These are phyloP conservation scores for Lactarius hengduanensis DNA, from an alignment of 768 basidiomycete genomes.

Conservation along the genomic window DNA sequence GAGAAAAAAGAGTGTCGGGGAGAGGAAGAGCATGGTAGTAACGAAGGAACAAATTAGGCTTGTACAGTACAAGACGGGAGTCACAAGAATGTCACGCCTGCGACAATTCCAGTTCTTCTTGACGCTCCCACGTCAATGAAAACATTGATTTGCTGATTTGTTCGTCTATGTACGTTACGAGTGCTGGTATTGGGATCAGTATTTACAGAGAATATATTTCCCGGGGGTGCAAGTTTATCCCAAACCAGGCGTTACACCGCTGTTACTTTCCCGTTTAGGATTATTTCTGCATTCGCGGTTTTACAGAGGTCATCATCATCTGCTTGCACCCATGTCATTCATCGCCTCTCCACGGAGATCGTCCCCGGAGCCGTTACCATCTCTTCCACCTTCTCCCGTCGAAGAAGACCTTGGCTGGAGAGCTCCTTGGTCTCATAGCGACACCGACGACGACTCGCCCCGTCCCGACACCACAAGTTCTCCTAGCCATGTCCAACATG, in stretches of 20 bases:
- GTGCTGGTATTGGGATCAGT: too few relatives aligned
- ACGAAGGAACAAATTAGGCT: not conserved
- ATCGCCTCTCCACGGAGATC: slow-evolving; percentile 5
- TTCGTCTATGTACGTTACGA: too few relatives aligned
- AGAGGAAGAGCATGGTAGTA: slow-evolving; percentile 34
- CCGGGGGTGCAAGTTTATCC: too few relatives aligned
- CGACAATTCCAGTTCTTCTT: too few relatives aligned
- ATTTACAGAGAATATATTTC: too few relatives aligned
- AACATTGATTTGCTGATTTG: too few relatives aligned
- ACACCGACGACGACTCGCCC: not conserved
- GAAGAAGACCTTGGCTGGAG: slow-evolving; percentile 26
- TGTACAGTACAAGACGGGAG: not conserved
- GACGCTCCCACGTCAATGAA: too few relatives aligned
- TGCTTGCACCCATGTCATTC: slow-evolving; percentile 13
- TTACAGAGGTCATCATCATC: not conserved
- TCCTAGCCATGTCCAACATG: not conserved
- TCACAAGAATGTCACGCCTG: not conserved
- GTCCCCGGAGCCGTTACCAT: slow-evolving; percentile 4
- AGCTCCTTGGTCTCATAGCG: slow-evolving; percentile 14
- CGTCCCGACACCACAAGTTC: slow-evolving; percentile 10
- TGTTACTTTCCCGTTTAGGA: not conserved
- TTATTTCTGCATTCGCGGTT: not conserved
- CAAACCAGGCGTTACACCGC: too few relatives aligned
- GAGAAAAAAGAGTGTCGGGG: slow-evolving; percentile 56
- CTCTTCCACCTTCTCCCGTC: slow-evolving; percentile 19